Base-by-base conservation (phyloP, 805 yeast species). In the Candida parachauliodes region DNA sequence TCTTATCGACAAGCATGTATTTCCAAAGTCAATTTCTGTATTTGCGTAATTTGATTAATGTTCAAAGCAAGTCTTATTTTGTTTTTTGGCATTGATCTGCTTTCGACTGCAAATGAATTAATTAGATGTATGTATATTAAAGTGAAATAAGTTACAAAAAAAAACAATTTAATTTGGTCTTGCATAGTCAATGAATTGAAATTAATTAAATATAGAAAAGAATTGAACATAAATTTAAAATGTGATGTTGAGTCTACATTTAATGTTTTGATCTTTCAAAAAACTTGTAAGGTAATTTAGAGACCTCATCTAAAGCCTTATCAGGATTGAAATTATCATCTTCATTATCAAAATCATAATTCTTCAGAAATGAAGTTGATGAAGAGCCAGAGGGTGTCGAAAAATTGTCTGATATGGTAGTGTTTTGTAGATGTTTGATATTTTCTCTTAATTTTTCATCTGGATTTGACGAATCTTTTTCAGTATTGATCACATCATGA, bases 221-320 rank as follows among this genome's bases (percentile, higher is more conserved):
- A n/a, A n/a, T n/a, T n/a, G n/a, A n/a, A n/a, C n/a, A n/a, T n/a
- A n/a, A n/a, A n/a, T n/a, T n/a, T n/a, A n/a, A n/a, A n/a, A n/a
- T n/a, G n/a, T n/a, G n/a, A n/a, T n/a, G n/a, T n/a, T n/a, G 21
- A 14, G 38, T 41, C 17, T 43, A 33, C 24, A 35, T 33, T 33
- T 48, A 35, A 33, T 41, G 43, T 22, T 44, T 40, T 28, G 44
- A 40, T 39, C 49, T 52, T 28, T 43, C 38, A 39, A 55, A 51
- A 25, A 57, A 51, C 34, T 52, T 48, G 33, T 54, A 35, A 5
- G 61, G 62, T 17, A 55, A 39, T 39, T 50, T 52, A 12, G 60
- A 40, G 7, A 57, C 56, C 41, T 55, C 57, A 12, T 49, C 55
- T 28, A 57, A 44, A 5, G 59, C 49, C 35, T 49, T 48, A 27